Evolutionary conservation across 1,139 yeast species (phyloP).

Genomic region (Lodderomyces theae): DNA sequence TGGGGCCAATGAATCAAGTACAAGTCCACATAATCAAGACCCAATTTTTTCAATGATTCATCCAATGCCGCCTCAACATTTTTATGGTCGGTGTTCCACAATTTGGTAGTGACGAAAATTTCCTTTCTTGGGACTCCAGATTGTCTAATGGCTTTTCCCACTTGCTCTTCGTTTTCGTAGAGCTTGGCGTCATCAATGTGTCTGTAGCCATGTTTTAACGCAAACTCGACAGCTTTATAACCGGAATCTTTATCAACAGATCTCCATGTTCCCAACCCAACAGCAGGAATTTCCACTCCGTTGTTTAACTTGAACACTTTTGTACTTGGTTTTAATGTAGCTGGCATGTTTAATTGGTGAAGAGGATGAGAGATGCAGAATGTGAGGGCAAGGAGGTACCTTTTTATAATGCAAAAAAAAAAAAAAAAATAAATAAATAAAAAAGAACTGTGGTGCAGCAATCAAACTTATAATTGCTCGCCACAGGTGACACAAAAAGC

Average conservation of each 20-base stretch:
- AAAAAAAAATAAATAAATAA: too few species aligned
- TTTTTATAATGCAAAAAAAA: background rate
- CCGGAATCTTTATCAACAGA: conserved; percentile 61
- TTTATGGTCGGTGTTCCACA: conserved; percentile 68
- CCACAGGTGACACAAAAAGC: background rate
- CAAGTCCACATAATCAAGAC: conserved; percentile 77
- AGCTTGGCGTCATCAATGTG: conserved; percentile 78
- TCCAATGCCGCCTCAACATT: conserved; percentile 60
- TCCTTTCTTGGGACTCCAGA: conserved; percentile 69
- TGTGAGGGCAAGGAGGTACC: too few species aligned
- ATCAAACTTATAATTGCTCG: background rate
- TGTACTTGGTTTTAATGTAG: conserved; percentile 16
- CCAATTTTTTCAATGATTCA: conserved; percentile 60
- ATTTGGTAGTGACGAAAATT: conserved; percentile 74
- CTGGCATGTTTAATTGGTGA: conserved; percentile 7
- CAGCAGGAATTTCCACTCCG: conserved; percentile 62
- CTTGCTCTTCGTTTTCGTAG: conserved; percentile 63
- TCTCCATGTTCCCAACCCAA: conserved; percentile 80
- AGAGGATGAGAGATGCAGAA: too few species aligned
- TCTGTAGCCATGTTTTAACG: conserved; percentile 66
- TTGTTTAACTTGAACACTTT: conserved; percentile 49
- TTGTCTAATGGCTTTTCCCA: conserved; percentile 64
- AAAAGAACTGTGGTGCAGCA: too few species aligned
- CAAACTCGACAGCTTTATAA: conserved; percentile 57
- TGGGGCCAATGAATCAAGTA: conserved; percentile 88